Evolutionary conservation across 2,329 filamentous ascomycete species (phyloP), one percentile per base, ranked within the genome.

Genomic region (Phyllosticta capitalensis): DNA sequence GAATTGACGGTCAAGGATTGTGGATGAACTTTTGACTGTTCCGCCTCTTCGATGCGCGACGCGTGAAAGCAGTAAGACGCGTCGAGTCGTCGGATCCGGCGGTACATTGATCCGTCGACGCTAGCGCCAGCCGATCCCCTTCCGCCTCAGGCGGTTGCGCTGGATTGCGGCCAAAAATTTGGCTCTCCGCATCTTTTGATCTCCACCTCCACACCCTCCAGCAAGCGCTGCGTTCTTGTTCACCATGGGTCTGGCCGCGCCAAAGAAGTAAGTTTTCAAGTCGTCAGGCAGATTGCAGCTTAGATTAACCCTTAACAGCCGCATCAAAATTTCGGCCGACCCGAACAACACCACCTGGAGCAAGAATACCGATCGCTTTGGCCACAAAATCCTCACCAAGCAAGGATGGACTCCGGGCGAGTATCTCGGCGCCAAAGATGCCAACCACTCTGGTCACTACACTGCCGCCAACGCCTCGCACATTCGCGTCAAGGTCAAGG

Each of bases 271-370:
- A 71, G 74, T 64, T 20, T 28, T 56, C 10, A 24, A 21, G 28
- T 45, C 19, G 24, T 12, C 21, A 62, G 20, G 38, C 63, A 73
- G 70, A 65, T 17, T 22, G 49, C 49, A 33, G 24, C 50, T 56
- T 61, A 5, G 58, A 63, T 67, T 65, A 67, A 60, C 20, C 33
- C 22, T 58, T 26, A 62, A 65, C 66, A 84, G 81, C 67, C 79
- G 76, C 66, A 80, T 80, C 54, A 95, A 92, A 76, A 85, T 97
- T 69, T 88, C 87, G 65, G 82, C 88, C 71, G 94, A 99, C 75
- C 94, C 94, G 7, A 96, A 97, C 76, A 99, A 97, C 74, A 96
- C 90, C 54, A 85, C 83, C 80, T 99, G 94, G 94, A 86, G 87
- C 60, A 86, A 87, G 68, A 87, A 92, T 71, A 89, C 87, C 64